Percentiles rank a stretch among this genome's conserved stretches.
Evolutionary conservation across 108 stramenopile species (phyloP).

Genomic region (Cyclotella cryptica): DNA sequence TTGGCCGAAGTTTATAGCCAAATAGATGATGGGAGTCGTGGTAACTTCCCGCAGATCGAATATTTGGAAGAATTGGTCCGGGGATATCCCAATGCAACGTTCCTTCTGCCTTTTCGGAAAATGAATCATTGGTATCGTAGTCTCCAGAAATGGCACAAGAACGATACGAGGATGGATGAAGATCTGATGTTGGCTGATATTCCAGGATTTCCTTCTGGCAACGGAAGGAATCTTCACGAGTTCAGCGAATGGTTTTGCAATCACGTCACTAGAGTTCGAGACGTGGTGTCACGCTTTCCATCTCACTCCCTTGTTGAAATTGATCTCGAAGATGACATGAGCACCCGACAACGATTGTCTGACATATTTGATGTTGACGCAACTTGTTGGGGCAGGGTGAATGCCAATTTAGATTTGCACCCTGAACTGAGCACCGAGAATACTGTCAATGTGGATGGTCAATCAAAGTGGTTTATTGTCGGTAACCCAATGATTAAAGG

Average conservation of each 20-base stretch:
- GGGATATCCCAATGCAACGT: conserved; percentile 5
- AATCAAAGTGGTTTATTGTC: conserved; percentile 7
- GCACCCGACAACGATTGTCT: neutral
- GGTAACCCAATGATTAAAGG: conserved; percentile 1
- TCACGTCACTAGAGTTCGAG: conserved; percentile 18
- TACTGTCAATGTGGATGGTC: neutral
- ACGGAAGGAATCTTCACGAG: conserved; percentile 15
- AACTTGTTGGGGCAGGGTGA: conserved; percentile 29
- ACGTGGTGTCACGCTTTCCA: conserved; percentile 14
- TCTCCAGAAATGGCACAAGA: neutral
- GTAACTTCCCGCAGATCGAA: conserved; percentile 10
- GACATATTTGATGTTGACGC: conserved; percentile 26
- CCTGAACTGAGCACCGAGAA: neutral
- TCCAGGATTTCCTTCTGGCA: conserved; percentile 14
- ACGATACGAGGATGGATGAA: conserved; percentile 3
- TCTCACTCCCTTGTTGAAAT: conserved; percentile 18
- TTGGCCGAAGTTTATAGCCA: conserved; percentile 16
- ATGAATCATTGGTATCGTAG: conserved; percentile 20
- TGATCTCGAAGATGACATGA: conserved; percentile 18
- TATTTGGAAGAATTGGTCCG: conserved; percentile 11
- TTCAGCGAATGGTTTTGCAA: conserved; percentile 25
- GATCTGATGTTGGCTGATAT: conserved; percentile 11
- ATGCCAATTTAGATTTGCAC: conserved; percentile 17
- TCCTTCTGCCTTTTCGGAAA: conserved; percentile 11
- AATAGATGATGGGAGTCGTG: conserved; percentile 13